Conservation (phyloP, 768 basidiomycete genomes). For the Daedalea quercina region DNA sequence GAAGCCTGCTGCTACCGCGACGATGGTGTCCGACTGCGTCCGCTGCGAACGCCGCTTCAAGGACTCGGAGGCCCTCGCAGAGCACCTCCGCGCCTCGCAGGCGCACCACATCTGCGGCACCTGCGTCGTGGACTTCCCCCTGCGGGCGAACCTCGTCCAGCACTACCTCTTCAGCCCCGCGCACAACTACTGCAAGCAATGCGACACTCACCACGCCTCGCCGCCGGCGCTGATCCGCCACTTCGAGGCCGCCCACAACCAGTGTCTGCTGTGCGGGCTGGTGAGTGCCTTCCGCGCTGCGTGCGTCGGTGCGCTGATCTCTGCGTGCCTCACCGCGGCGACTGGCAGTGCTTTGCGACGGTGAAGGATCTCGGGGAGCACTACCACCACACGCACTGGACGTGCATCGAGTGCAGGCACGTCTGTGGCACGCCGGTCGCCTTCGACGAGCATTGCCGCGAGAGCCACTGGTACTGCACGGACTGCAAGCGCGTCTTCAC, state of each 20-base stretch:
- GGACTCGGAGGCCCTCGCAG: neutral
- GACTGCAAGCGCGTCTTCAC: conserved; percentile 38
- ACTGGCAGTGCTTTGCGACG: neutral
- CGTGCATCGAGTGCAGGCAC: neutral
- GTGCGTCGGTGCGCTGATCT: too few relatives aligned
- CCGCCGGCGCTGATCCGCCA: neutral
- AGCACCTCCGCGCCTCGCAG: neutral
- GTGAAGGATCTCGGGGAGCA: neutral
- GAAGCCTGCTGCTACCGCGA: too few relatives aligned
- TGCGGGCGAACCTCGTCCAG: neutral
- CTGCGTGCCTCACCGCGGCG: too few relatives aligned
- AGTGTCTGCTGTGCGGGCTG: neutral
- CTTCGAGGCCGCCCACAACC: neutral
- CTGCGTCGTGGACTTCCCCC: neutral
- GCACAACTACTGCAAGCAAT: neutral
- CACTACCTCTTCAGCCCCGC: neutral
- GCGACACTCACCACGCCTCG: neutral
- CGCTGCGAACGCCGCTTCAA: neutral
- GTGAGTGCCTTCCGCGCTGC: neutral
- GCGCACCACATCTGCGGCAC: neutral
- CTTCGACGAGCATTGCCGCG: conserved; percentile 21
- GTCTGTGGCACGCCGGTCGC: neutral
- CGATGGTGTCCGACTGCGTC: neutral
- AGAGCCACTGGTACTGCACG: conserved; percentile 34
- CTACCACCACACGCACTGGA: neutral